Evolutionary conservation across 1,284 basidiomycete species (phyloP).

Genomic region (Ustilago curta): DNA sequence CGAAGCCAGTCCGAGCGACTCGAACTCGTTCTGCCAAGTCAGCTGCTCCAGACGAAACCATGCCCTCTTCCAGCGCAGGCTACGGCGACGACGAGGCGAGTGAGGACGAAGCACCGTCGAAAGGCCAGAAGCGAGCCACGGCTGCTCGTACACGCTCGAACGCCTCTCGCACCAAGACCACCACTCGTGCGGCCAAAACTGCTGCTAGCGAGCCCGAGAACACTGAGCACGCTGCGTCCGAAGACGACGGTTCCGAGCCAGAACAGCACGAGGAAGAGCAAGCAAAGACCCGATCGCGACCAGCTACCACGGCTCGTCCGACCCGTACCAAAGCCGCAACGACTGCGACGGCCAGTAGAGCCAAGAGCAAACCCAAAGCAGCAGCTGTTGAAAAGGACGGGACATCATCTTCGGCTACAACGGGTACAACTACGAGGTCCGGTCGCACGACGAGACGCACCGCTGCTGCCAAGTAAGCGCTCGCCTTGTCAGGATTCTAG

Average conservation of each 20-base stretch:
- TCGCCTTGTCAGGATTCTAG: too few species aligned
- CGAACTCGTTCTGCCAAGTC: constrained; percentile 14
- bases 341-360: constrained; percentile 9
- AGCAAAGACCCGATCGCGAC: constrained; percentile 9
- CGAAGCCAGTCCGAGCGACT: constrained; percentile 10
- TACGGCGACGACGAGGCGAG: constrained; percentile 45
- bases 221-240: background rate
- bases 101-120: constrained; percentile 18
- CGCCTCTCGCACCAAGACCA: constrained; percentile 11
- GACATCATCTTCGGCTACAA: constrained; percentile 14
- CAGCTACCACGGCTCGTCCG: constrained; percentile 12
- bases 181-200: background rate
- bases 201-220: constrained; percentile 1
- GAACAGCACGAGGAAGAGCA: constrained; percentile 5
- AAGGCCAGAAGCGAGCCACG: constrained; percentile 6
- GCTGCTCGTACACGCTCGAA: constrained; percentile 6
- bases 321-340: constrained; percentile 17
- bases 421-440: constrained; percentile 21
- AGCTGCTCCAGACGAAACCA: background rate
- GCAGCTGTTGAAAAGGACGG: constrained; percentile 4
- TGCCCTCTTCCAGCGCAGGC: constrained; percentile 32
- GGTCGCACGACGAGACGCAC: constrained; percentile 22
- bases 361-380: constrained; percentile 6
- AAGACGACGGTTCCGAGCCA: constrained; percentile 2
- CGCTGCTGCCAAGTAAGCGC: constrained; percentile 17